These are phyloP conservation scores for Pythium coloratum DNA, from an alignment of 352 stramenopile species.

Conservation along the genomic window DNA sequence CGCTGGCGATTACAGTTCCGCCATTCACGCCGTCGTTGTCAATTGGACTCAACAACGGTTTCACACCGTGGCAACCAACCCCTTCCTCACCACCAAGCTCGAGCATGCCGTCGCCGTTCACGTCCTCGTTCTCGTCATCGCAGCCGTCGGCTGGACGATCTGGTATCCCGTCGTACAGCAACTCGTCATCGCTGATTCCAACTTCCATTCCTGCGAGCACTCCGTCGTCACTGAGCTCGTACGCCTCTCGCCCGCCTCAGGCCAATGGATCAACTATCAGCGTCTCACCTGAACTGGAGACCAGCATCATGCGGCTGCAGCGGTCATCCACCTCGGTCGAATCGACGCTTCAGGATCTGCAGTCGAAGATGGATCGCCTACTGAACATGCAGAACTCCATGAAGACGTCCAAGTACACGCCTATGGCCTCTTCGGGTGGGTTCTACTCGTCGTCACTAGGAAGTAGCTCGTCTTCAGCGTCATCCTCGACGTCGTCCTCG, in stretches of 20 bases:
- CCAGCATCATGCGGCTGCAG: slow-evolving; percentile 64
- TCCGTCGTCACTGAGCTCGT: slow-evolving; percentile 30
- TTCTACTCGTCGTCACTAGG: slow-evolving; percentile 38
- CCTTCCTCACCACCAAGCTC: slow-evolving; percentile 4
- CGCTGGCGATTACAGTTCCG: slow-evolving; percentile 12
- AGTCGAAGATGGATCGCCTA: slow-evolving; percentile 81
- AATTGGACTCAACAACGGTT: slow-evolving; percentile 12
- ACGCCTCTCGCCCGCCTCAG: slow-evolving; percentile 26
- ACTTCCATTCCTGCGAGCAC: slow-evolving; percentile 9
- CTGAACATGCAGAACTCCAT: slow-evolving; percentile 56
- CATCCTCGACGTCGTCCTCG: slow-evolving; percentile 21
- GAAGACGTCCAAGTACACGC: slow-evolving; percentile 46
- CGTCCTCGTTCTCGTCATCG: slow-evolving; percentile 11
- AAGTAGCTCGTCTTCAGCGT: not conserved
- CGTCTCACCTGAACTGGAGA: slow-evolving; percentile 50
- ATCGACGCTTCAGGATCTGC: slow-evolving; percentile 64
- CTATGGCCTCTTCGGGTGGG: slow-evolving; percentile 27
- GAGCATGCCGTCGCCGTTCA: not conserved
- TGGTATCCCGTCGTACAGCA: slow-evolving; percentile 11
- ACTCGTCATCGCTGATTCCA: slow-evolving; percentile 28
- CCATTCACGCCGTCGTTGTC: slow-evolving; percentile 7
- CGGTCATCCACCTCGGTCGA: slow-evolving; percentile 81
- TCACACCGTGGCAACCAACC: slow-evolving; percentile 22
- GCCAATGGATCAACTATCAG: slow-evolving; percentile 7
- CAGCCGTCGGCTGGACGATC: not conserved